A percentile compares a stretch with the other conserved stretches of the same genome.
These are phyloP conservation scores for Paragyromitra xinjiangensis DNA, from an alignment of 495 filamentous ascomycete genomes.

Conservation along the genomic window DNA sequence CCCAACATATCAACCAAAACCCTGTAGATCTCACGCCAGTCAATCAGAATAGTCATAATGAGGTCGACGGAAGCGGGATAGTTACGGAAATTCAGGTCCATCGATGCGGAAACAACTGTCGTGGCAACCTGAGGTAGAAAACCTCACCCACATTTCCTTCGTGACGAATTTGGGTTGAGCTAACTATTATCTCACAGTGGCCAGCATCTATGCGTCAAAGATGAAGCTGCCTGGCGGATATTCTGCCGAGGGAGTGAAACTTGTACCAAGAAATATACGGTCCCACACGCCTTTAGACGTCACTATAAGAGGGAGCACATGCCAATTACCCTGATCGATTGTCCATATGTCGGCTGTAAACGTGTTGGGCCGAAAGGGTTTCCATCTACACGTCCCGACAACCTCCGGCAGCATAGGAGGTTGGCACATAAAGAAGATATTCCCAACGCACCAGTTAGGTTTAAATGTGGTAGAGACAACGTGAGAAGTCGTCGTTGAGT, in stretches of 20 bases:
- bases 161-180: neutral
- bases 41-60: neutral
- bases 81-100: neutral
- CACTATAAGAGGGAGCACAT: neutral
- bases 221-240: no score
- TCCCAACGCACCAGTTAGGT: neutral
- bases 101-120: neutral
- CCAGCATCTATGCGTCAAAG: neutral
- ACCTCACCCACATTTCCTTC: neutral
- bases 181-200: neutral
- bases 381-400: neutral
- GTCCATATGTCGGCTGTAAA: neutral
- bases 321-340: neutral
- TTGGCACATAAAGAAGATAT: neutral
- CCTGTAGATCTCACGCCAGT: neutral
- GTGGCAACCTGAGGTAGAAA: neutral
- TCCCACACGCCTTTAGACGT: neutral
- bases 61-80: neutral
- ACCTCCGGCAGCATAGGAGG: neutral
- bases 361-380: neutral
- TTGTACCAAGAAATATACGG: neutral
- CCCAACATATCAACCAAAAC: neutral
- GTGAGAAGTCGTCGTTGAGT: neutral
- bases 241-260: neutral
- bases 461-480: neutral